A percentile compares a stretch with the other conserved stretches of the same genome.
Conservation (phyloP, 805 yeast species). For the Scheffersomyces lignosus region DNA sequence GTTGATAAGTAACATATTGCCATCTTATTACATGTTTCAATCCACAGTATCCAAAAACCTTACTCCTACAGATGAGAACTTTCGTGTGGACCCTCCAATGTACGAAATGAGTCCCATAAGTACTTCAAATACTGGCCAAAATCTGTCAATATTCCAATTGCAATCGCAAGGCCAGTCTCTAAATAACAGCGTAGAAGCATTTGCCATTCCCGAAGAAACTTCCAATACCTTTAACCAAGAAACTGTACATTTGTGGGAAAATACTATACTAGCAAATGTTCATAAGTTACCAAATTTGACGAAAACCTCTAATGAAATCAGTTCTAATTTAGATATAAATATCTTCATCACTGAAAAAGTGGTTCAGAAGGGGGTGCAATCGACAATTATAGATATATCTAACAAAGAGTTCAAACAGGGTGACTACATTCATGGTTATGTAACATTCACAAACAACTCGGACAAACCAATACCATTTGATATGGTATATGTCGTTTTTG, state of each 20-base stretch:
- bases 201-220: constrained; percentile 16
- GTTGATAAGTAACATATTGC: constrained; percentile 37
- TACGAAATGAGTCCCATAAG: constrained; percentile 21
- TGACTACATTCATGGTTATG: constrained; percentile 45
- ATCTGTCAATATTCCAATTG: not conserved
- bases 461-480: constrained; percentile 37
- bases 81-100: constrained; percentile 39
- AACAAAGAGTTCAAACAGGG: constrained; percentile 38
- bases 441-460: constrained; percentile 34
- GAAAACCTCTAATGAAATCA: constrained; percentile 15
- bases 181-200: constrained; percentile 5
- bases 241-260: constrained; percentile 30
- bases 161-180: constrained; percentile 4
- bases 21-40: constrained; percentile 47
- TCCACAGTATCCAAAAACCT: constrained; percentile 39
- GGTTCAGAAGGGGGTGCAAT: constrained; percentile 40
- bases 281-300: constrained; percentile 38
- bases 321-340: constrained; percentile 29
- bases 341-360: constrained; percentile 38
- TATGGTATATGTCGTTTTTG: constrained; percentile 46
- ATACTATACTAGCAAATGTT: constrained; percentile 43
- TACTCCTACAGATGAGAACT: constrained; percentile 39
- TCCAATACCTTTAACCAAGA: constrained; percentile 18
- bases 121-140: not conserved
- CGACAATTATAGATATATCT: constrained; percentile 31